Conservation (phyloP, 495 filamentous ascomycete genomes). For the Penicillium riverlandense region DNA sequence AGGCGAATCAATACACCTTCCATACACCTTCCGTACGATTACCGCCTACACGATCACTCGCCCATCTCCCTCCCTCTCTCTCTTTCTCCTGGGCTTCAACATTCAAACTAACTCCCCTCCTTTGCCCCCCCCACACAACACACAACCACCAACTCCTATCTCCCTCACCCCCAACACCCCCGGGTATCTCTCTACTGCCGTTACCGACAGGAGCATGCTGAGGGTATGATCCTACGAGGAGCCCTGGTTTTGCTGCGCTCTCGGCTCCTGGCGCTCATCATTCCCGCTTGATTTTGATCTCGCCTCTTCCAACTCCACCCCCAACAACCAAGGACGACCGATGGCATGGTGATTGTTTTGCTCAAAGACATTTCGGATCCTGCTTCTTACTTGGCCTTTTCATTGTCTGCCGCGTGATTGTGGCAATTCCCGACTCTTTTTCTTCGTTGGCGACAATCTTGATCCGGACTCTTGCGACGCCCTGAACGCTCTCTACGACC, state of each 20-base stretch:
- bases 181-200: conserved; percentile 1
- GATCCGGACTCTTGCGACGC: conserved; percentile 31
- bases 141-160: neutral
- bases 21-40: conserved; percentile 5
- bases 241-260: conserved; percentile 43
- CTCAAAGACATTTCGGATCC: conserved; percentile 14
- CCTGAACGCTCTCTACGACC: conserved; percentile 35
- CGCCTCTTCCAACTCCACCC: conserved; percentile 10
- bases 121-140: neutral
- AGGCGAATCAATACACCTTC: too few relatives aligned
- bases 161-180: conserved; percentile 2
- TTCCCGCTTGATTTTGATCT: conserved; percentile 17
- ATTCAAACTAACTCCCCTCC: conserved; percentile 7
- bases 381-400: conserved; percentile 3
- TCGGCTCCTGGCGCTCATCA: conserved; percentile 36
- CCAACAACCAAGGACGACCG: conserved; percentile 13
- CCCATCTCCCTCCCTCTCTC: conserved; percentile 1
- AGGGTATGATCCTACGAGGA: conserved; percentile 42
- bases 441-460: conserved; percentile 28
- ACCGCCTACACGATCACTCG: conserved; percentile 15
- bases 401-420: conserved; percentile 10
- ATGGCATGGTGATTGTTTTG: conserved; percentile 24
- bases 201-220: conserved; percentile 30
- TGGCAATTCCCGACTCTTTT: conserved; percentile 9
- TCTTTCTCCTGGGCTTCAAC: conserved; percentile 18